Evolutionary conservation across 495 filamentous ascomycete species (phyloP), one percentile per base, ranked within the genome.

Genomic region (Cercophora sp.): DNA sequence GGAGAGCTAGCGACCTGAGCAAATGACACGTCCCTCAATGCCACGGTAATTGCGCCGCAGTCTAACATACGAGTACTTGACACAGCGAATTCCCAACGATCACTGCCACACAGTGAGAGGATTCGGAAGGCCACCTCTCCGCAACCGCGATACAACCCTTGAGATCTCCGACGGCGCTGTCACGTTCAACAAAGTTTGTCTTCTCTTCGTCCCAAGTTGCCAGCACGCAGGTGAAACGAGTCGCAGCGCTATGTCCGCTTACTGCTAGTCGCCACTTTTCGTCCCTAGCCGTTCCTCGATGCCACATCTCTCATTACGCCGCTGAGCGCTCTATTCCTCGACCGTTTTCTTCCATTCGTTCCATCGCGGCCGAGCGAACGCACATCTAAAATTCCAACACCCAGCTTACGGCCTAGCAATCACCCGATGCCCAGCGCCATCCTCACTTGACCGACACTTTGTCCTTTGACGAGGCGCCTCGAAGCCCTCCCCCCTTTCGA

Each of bases 401-500:
- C n/a, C n/a, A n/a, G n/a, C n/a, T n/a, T n/a, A n/a, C n/a, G n/a
- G n/a, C n/a, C n/a, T n/a, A n/a, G n/a, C n/a, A n/a, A n/a, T n/a
- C n/a, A n/a, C n/a, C n/a, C n/a, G 13, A 32, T 32, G 29, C 13
- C 29, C 29, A 32, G 29, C 29, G 29, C 29, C 13, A 6, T 13
- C 29, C 13, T 32, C 29, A 13, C 6, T 6, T 32, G 13, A 15
- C 27, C 15, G 10, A 41, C 29, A 57, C 32, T 34, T 51, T 20
- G 40, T 19, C 29, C 26, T 31, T 44, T 41, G 36, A 31, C 51
- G 45, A 58, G 48, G 51, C 44, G 48, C 29, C 31, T 24, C 19
- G 25, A 22, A 43, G 48, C 48, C 56, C 57, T 55, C 55, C 6
- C 50, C 43, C 24, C 40, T 45, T 54, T 16, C 9, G 48, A 53